A percentile compares a stretch with the other conserved stretches of the same genome.
These are phyloP conservation scores for Gymnopilus dilepis DNA, from an alignment of 768 basidiomycete genomes.

Conservation along the genomic window DNA sequence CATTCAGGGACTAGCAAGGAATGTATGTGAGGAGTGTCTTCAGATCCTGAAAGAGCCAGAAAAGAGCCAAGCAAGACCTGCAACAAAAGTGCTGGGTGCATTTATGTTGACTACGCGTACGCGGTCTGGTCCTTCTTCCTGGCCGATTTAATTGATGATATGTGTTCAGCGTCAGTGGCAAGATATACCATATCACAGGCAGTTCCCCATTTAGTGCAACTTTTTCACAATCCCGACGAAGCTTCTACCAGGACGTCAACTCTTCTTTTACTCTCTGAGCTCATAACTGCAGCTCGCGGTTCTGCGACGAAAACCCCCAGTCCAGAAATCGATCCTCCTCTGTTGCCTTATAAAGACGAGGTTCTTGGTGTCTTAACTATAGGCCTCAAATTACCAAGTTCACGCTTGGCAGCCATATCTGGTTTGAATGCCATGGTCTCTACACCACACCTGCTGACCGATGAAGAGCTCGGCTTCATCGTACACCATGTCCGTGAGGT, in stretches of 20 bases:
- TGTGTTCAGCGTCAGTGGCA: conserved; percentile 64
- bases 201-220: conserved; percentile 74
- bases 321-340: conserved; percentile 35
- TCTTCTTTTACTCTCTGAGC: conserved; percentile 68
- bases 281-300: conserved; percentile 60
- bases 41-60: conserved; percentile 86
- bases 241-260: conserved; percentile 67
- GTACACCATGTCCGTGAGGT: conserved; percentile 79
- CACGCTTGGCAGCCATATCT: conserved; percentile 64
- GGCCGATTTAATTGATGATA: background rate
- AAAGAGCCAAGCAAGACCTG: conserved; percentile 89
- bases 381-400: conserved; percentile 57
- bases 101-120: conserved; percentile 82
- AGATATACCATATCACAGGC: conserved; percentile 70
- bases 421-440: conserved; percentile 71
- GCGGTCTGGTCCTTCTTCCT: conserved; percentile 29
- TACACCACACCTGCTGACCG: conserved; percentile 63
- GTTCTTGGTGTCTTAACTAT: conserved; percentile 67
- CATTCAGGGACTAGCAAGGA: conserved; percentile 66
- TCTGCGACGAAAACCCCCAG: conserved; percentile 29
- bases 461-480: conserved; percentile 79
- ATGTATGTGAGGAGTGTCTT: conserved; percentile 83
- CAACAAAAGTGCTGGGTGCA: conserved; percentile 81
- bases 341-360: conserved; percentile 76
- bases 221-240: conserved; percentile 79